Evolutionary conservation across 1,284 basidiomycete genomes (phyloP), one percentile per base, ranked within the genome.

Genomic region (Taiwanofungus camphoratus): DNA sequence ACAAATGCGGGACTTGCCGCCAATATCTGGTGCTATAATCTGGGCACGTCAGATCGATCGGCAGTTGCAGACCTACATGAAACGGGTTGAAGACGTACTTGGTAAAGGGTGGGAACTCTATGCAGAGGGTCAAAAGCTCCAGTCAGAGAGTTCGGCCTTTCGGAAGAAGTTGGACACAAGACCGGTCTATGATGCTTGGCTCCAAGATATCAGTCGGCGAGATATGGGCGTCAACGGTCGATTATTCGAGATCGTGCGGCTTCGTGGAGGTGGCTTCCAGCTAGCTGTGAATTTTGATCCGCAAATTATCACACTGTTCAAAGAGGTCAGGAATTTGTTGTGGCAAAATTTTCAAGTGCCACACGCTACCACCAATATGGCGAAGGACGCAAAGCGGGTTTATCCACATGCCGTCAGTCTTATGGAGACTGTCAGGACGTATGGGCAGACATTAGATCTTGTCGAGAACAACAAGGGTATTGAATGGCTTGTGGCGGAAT

Each of bases 31-130:
- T 21, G 91, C 96, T 12, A 96, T 99, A 64, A 91, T 97, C 57
- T 99, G 96, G 95, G 95, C 95, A 0, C 80, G 88, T 7, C 95
- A 99, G 69, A 99, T 99, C 53, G 95, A 98, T 60, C 82, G 93
- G 5, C 96, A 99, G 63, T 79, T 99, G 11, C 76, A 89, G 52
- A 86, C 91, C 2, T 98, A 98, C 70, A 98, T 99, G 93, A 96
- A 94, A 65, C 89, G 94, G n/a, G 95, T 99, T 41, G 94, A 98
- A 61, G 95, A 98, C 61, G 96, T 99, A 2, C 83, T 99, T 9
- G 96, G 95, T 7, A 93, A 92, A 64, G 94, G 92, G 5, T 99
- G 95, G 95, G 94, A 97, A 62, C 81, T 93, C 49, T 99, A 99
- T 55, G 92, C 95, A n/a, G 95, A 99, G 57, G 96, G 96, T 5